Conservation (phyloP, 345 rosid genomes). For the Camelina laxa region DNA sequence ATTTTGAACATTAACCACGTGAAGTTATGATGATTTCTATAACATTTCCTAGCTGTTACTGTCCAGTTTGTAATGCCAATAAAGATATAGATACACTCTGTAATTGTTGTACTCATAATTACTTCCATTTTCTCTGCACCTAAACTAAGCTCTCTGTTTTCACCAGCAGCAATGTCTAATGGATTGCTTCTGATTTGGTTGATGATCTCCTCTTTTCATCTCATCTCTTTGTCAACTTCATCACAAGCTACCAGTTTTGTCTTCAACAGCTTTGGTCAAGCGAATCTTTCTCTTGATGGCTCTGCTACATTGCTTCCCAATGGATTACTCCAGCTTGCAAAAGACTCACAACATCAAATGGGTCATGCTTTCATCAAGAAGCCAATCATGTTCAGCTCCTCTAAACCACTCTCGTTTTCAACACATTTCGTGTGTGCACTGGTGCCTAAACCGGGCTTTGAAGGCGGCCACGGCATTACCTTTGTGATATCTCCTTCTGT, state of each 20-base stretch:
- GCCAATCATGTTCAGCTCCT: conserved; percentile 50
- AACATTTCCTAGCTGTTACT: conserved; percentile 6
- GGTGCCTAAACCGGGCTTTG: conserved; percentile 35
- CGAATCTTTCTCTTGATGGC: conserved; percentile 34
- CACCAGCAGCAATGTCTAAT: conserved; percentile 24
- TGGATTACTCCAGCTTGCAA: conserved; percentile 65
- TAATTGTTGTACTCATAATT: conserved; percentile 4
- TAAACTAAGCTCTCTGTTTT: conserved; percentile 7
- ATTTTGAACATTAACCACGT: conserved; percentile 34
- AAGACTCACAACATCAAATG: conserved; percentile 49
- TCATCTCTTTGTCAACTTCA: conserved; percentile 35
- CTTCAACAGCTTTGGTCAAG: conserved; percentile 34
- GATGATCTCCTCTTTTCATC: conserved; percentile 4
- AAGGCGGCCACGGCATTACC: conserved; percentile 53
- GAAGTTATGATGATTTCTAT: conserved; percentile 3
- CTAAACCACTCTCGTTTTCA: conserved; percentile 43
- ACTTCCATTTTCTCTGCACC: conserved; percentile 14
- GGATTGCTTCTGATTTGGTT: conserved; percentile 25
- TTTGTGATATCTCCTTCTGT: conserved; percentile 45
- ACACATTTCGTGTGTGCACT: conserved; percentile 54
- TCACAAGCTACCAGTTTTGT: conserved; percentile 18
- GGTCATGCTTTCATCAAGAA: conserved; percentile 77
- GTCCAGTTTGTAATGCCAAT: background rate
- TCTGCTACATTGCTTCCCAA: conserved; percentile 36
- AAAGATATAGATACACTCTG: conserved; percentile 15